A percentile compares a stretch with the other conserved stretches of the same genome.
phyloP scores from a whole-genome alignment of 192 early-diverging fungal species.

The Rhizoclosmatium sp. region DNA sequence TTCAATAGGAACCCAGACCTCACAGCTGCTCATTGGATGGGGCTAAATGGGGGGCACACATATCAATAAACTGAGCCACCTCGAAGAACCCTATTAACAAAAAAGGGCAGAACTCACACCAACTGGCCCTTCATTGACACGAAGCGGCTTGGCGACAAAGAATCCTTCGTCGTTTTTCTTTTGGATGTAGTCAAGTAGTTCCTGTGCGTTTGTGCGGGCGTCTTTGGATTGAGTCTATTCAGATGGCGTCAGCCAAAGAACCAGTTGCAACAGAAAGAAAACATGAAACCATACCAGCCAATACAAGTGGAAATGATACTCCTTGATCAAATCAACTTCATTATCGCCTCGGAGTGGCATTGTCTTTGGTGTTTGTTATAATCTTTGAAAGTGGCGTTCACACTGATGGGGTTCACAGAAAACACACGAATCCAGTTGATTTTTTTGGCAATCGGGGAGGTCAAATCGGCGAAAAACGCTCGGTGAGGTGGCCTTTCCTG shows the following conservation, averaged over 20 bases:
- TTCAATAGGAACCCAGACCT: slow-evolving; percentile 67
- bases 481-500: too few species aligned
- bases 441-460: too few species aligned
- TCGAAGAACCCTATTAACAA: too few species aligned
- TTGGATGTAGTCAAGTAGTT: slow-evolving; percentile 45
- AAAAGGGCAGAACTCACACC: slow-evolving; percentile 46
- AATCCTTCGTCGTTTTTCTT: slow-evolving; percentile 52
- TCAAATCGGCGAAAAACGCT: too few species aligned
- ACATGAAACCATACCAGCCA: slow-evolving; percentile 42
- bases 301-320: slow-evolving; percentile 72
- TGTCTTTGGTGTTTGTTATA: too few species aligned
- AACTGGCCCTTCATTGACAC: slow-evolving; percentile 18
- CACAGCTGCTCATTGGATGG: slow-evolving; percentile 67
- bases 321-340: slow-evolving; percentile 20
- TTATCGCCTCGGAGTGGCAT: not conserved
- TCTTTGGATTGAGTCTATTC: slow-evolving; percentile 36
- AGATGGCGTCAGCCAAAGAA: too few species aligned
- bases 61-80: not conserved
- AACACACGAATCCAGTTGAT: too few species aligned
- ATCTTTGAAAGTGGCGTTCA: too few species aligned
- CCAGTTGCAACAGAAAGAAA: too few species aligned
- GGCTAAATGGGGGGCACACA: slow-evolving; percentile 53
- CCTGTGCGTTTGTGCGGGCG: slow-evolving; percentile 38
- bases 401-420: too few species aligned
- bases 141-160: slow-evolving; percentile 62